phyloP scores from a whole-genome alignment of 169 alveolate genomes.

The Sarcocystis neurona region DNA sequence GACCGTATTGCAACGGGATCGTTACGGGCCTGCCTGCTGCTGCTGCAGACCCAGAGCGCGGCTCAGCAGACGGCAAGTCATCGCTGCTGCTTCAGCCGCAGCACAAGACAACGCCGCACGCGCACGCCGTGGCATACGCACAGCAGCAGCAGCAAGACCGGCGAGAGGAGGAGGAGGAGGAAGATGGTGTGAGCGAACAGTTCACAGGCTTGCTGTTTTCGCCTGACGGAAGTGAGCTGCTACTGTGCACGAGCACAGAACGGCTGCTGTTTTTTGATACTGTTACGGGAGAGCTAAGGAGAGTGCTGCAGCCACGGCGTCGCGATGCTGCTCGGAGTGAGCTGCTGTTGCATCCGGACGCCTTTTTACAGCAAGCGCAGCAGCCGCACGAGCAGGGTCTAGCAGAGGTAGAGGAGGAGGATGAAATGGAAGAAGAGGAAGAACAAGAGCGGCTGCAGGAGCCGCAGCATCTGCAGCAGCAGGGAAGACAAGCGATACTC shows the following conservation, averaged over 20 bases:
- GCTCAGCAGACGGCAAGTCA: not conserved
- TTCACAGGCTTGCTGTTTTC: not conserved
- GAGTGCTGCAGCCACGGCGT: not conserved
- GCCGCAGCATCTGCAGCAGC: no score
- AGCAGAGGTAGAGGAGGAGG: no score
- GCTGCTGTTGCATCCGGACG: no score
- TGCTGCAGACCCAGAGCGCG: not conserved
- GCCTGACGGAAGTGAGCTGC: not conserved
- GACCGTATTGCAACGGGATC: not conserved
- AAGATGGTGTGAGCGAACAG: not conserved
- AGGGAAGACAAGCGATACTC: no score
- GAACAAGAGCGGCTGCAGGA: no score
- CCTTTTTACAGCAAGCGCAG: no score
- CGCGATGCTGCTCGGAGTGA: not conserved
- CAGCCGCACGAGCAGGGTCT: no score
- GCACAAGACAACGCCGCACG: not conserved
- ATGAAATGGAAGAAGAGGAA: no score
- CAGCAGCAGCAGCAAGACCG: not conserved
- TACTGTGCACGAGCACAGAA: not conserved
- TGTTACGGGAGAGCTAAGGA: not conserved
- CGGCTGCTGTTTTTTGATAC: not conserved
- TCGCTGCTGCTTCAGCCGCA: not conserved
- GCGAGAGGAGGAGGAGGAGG: not conserved
- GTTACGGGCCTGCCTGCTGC: not conserved
- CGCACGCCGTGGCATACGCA: not conserved